Conservation (phyloP, 2,329 filamentous ascomycete genomes). For the Apiospora sp. region DNA sequence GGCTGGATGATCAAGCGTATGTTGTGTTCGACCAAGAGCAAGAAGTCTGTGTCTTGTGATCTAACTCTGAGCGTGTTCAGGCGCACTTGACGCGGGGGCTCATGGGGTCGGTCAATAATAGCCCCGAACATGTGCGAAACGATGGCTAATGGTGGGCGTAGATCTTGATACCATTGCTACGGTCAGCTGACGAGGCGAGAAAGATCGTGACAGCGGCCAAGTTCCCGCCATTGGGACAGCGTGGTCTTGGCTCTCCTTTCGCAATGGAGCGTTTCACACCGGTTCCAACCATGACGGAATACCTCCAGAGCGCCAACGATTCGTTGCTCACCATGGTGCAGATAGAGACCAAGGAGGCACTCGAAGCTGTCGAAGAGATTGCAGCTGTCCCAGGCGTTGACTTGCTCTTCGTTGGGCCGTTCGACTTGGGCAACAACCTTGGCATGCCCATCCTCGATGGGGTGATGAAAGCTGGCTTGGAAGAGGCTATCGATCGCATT, state of each 20-base stretch:
- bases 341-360: slow-evolving; percentile 71
- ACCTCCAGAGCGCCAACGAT: slow-evolving; percentile 64
- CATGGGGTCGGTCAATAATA: slow-evolving; percentile 55
- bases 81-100: slow-evolving; percentile 65
- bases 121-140: slow-evolving; percentile 8
- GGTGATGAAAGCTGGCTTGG: slow-evolving; percentile 65
- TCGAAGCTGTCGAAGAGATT: slow-evolving; percentile 68
- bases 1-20: slow-evolving; percentile 64
- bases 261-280: slow-evolving; percentile 58
- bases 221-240: slow-evolving; percentile 62
- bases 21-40: slow-evolving; percentile 40
- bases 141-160: slow-evolving; percentile 30
- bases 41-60: background rate
- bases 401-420: slow-evolving; percentile 72
- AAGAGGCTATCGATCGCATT: slow-evolving; percentile 65
- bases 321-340: slow-evolving; percentile 71
- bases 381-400: slow-evolving; percentile 67
- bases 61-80: slow-evolving; percentile 38
- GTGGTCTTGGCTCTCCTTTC: slow-evolving; percentile 65
- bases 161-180: slow-evolving; percentile 62
- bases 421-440: slow-evolving; percentile 71
- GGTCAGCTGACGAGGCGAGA: slow-evolving; percentile 60
- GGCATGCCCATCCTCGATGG: slow-evolving; percentile 68
- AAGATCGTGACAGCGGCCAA: slow-evolving; percentile 60
- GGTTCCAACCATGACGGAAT: slow-evolving; percentile 59